phyloP scores from a whole-genome alignment of 805 yeast species.

The Wickerhamomyces rabaulensis region DNA sequence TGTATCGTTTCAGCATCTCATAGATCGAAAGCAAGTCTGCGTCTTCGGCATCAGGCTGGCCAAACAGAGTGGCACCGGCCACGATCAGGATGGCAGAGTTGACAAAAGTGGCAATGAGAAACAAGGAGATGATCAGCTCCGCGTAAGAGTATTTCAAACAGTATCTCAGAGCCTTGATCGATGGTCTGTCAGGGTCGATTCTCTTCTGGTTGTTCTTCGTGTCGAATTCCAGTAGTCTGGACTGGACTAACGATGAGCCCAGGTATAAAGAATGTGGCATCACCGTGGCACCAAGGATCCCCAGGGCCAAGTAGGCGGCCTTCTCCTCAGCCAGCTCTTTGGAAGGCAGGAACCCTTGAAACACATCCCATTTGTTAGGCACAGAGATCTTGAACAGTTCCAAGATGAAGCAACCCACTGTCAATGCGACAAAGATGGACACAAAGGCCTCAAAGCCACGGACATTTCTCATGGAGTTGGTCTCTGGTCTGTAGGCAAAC shows the following conservation, averaged over 20 bases:
- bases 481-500: constrained; percentile 70
- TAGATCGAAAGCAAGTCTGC: constrained; percentile 85
- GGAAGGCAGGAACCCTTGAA: constrained; percentile 69
- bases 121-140: constrained; percentile 75
- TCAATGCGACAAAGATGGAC: constrained; percentile 60
- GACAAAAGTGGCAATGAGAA: constrained; percentile 88
- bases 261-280: constrained; percentile 89
- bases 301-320: constrained; percentile 73
- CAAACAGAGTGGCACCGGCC: constrained; percentile 80
- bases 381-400: constrained; percentile 59
- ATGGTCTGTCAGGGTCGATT: constrained; percentile 52
- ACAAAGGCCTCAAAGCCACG: constrained; percentile 77
- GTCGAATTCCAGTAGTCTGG: constrained; percentile 75
- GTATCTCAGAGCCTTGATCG: constrained; percentile 73
- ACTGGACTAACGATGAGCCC: constrained; percentile 85
- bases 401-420: constrained; percentile 70
- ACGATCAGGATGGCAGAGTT: constrained; percentile 86
- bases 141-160: constrained; percentile 77
- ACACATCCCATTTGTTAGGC: constrained; percentile 45
- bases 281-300: constrained; percentile 89
- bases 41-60: constrained; percentile 57
- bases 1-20: constrained; percentile 57
- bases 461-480: constrained; percentile 70
- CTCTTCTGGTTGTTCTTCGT: constrained; percentile 43
- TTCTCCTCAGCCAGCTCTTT: constrained; percentile 52